Base-by-base conservation (phyloP, 768 basidiomycete species). In the Phallus indusiatus region DNA sequence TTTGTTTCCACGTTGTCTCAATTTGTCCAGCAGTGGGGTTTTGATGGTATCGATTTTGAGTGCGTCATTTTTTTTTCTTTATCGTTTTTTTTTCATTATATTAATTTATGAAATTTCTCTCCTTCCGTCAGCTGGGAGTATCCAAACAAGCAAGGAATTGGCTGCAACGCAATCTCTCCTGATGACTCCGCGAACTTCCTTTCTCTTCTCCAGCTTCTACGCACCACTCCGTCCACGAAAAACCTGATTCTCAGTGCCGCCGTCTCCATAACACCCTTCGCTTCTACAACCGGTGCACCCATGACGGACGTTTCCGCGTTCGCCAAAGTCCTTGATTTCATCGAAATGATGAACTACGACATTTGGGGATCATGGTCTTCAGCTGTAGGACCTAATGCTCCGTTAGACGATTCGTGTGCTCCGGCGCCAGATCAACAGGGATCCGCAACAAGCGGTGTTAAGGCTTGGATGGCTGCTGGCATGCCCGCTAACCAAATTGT, bases 311-410 rank as follows among this genome's bases (percentile, higher is more conserved):
- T 92, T 33, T 78, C 82, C 1, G 78, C 64, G 0, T 94, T 89
- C 65, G 84, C 84, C 2, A 59, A 75, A 14, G 78, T 81, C 16
- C 77, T 95, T 48, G 89, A 95, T 68, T 88, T 83, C 74, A 83
- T 94, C 60, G 77, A 75, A 35, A 67, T 75, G 62, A 74, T 76
- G 73, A 83, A 80, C 71, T 76, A 72, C 67, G 78, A 79, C 62
- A 70, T 86, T 55, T 77, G 73, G 64, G 81, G 83, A 17, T 73
- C 76, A 21, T 78, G 78, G 68, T 52, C 46, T 59, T 69, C 74
- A 62, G 69, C 83, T 62, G 76, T 81, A 53, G 92, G 92, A 1
- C 83, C 94, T 14, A 91, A 90, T 69, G 84, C 94, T 1, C 93
- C 94, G 5, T 76, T 96, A 37, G 75, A 84, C 60, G 86, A 95